Evolutionary conservation across 1,284 basidiomycete genomes (phyloP).

Genomic region (Ustilago loliicola): DNA sequence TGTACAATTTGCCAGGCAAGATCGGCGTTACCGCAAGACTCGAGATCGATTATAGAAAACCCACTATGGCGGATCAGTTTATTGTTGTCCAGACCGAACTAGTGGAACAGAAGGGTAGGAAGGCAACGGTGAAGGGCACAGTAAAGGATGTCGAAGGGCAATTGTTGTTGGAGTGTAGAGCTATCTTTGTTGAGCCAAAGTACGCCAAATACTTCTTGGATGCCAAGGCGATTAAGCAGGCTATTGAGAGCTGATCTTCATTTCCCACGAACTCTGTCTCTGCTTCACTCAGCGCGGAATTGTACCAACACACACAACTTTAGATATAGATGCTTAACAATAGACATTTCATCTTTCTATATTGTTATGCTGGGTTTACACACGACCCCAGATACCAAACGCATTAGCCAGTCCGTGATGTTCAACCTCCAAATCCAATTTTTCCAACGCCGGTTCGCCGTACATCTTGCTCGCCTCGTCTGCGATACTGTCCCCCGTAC

Average conservation of each 20-base stretch:
- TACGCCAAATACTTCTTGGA: conserved; percentile 80
- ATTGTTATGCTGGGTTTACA: neutral
- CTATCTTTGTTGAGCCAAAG: conserved; percentile 84
- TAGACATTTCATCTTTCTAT: conserved; percentile 4
- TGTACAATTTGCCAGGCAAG: conserved; percentile 78
- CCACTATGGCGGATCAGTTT: conserved; percentile 69
- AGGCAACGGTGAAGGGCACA: conserved; percentile 79
- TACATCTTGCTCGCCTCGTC: conserved; percentile 46
- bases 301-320: conserved; percentile 12
- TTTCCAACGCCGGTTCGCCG: conserved; percentile 29
- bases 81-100: conserved; percentile 79
- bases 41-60: conserved; percentile 69
- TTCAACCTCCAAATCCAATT: conserved; percentile 36
- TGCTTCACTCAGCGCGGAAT: neutral
- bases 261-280: neutral
- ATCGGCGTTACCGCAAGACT: conserved; percentile 88
- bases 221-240: conserved; percentile 75
- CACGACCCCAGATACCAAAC: conserved; percentile 48
- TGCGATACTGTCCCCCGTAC: conserved; percentile 48
- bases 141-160: conserved; percentile 84
- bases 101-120: conserved; percentile 80
- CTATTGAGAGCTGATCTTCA: conserved; percentile 70
- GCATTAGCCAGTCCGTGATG: conserved; percentile 51
- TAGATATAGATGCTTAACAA: neutral
- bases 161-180: conserved; percentile 83